Conservation (phyloP, 768 basidiomycete genomes). For the Lactarius pseudohatsudake region DNA sequence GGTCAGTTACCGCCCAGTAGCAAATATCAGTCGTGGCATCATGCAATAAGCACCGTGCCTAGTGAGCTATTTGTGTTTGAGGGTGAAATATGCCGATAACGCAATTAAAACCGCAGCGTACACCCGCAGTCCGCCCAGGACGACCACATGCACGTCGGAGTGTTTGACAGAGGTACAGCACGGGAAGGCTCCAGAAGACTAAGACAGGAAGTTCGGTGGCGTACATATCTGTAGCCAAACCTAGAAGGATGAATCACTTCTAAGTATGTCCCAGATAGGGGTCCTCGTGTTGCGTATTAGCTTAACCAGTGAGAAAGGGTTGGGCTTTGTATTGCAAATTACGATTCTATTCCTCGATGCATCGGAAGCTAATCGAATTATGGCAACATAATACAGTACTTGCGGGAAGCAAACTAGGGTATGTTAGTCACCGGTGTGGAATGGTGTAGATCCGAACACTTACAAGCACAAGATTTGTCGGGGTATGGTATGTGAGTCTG, state of each 20-base stretch:
- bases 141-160: neutral
- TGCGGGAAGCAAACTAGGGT: neutral
- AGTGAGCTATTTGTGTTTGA: neutral
- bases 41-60: neutral
- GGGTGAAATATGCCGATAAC: neutral
- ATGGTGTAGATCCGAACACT: conserved; percentile 4
- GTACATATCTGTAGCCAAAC: conserved; percentile 1
- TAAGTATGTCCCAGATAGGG: conserved; percentile 1
- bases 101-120: conserved; percentile 15
- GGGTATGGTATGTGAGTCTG: neutral
- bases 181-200: conserved; percentile 1
- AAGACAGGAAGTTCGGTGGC: neutral
- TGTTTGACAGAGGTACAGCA: conserved; percentile 3
- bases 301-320: conserved; percentile 4
- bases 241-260: neutral
- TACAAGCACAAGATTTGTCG: conserved; percentile 8
- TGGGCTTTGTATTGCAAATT: conserved; percentile 3
- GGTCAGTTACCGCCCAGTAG: neutral
- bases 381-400: conserved; percentile 19
- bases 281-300: conserved; percentile 1
- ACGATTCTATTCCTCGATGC: conserved; percentile 14
- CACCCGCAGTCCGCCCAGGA: conserved; percentile 13
- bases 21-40: conserved; percentile 2
- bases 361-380: conserved; percentile 8
- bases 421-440: conserved; percentile 7